A percentile compares a stretch with the other conserved stretches of the same genome.
These are phyloP conservation scores for Cerioporus squamosus DNA, from an alignment of 1,284 basidiomycete species.

Conservation along the genomic window DNA sequence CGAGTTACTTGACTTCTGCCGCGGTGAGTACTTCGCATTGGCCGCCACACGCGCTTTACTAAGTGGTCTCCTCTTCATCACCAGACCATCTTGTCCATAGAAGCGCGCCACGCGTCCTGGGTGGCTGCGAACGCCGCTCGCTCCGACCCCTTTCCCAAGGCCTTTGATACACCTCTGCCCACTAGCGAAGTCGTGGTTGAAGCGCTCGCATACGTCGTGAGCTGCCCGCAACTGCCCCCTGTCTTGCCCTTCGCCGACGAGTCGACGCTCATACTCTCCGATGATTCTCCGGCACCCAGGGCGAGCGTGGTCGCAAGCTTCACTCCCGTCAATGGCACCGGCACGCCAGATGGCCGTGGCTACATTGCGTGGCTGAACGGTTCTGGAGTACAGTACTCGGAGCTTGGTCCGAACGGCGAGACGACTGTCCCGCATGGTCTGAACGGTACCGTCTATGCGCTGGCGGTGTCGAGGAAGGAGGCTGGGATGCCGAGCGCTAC, in stretches of 20 bases:
- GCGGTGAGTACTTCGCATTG: conserved; percentile 20
- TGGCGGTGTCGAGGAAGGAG: conserved; percentile 29
- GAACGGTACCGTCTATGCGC: conserved; percentile 35
- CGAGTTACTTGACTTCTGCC: conserved; percentile 37
- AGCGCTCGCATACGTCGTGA: conserved; percentile 42
- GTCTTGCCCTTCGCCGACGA: conserved; percentile 37
- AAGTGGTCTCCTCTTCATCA: background rate
- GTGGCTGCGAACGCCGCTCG: conserved; percentile 49
- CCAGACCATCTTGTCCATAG: conserved; percentile 41
- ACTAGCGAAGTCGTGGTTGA: conserved; percentile 50
- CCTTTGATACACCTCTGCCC: conserved; percentile 56
- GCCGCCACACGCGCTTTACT: background rate
- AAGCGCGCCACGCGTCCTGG: conserved; percentile 55
- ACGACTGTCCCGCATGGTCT: conserved; percentile 34
- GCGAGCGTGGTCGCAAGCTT: conserved; percentile 13
- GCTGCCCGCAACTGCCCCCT: conserved; percentile 51
- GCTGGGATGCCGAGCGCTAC: conserved; percentile 25
- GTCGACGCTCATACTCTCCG: conserved; percentile 37
- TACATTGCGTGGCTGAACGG: conserved; percentile 45
- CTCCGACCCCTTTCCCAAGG: conserved; percentile 54
- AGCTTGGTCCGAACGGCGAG: conserved; percentile 35
- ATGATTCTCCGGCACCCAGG: conserved; percentile 26
- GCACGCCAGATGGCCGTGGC: background rate
- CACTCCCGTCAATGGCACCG: background rate
- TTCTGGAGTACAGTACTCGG: conserved; percentile 36